Base-by-base conservation (phyloP, 345 rosid genomes). In the Arabis alpina region DNA sequence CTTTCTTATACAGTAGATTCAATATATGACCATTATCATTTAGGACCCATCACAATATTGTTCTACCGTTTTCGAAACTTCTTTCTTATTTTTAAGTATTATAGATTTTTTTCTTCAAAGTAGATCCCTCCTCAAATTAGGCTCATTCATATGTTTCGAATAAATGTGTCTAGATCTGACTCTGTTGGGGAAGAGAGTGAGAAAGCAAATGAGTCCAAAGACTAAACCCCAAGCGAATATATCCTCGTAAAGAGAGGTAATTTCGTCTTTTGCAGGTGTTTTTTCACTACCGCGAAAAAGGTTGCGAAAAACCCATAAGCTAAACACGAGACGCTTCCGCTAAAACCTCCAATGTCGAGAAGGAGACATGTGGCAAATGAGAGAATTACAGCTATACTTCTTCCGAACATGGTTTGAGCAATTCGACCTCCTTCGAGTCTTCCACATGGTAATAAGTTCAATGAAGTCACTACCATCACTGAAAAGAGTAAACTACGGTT, bases 371-470 rank as follows among this genome's bases (percentile, higher is more conserved):
- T 90, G 30, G 87, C 82, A 1, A 93, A 82, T 2, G 97, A 88
- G 39, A 93, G 80, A 53, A 93, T 44, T 0, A 79, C 34, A 10
- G 98, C 94, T 0, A 88, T 88, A 80, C 80, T 90, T 76, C 97
- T 82, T 11, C 98, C 97, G 0, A 90, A 88, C 96, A 90, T 88
- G 4, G 91, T 92, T 82, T 93, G 96, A 43, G 97, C 91, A 0
- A 90, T 88, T n/a, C 97, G 86, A 3, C 98, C 98, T 40, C 98
- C 98, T 83, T 90, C 96, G 0, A 93, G 98, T 58, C 94, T 86
- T 52, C 98, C 97, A 15, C 98, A 93, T 0, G 98, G 98, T 72
- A 93, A 80, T 40, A 93, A 73, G 84, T 93, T 93, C 75, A 90
- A 74, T 36, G 98, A 93, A 47, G 97, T 88, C 43, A 90, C 97